These are phyloP conservation scores for Plasmodium yoelii DNA, from an alignment of 169 alveolate species.

Conservation along the genomic window DNA sequence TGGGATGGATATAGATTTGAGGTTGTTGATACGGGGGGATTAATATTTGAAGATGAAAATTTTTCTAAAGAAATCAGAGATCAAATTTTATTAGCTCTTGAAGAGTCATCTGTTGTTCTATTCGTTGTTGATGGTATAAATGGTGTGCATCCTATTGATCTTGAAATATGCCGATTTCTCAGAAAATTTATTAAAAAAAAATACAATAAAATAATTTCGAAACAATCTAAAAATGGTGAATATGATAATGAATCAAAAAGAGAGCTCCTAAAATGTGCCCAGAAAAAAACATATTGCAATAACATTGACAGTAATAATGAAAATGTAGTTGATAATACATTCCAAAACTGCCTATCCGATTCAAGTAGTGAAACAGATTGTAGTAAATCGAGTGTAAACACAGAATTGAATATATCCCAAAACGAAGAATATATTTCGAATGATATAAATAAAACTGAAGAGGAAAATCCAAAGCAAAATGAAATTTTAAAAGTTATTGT, in stretches of 20 bases:
- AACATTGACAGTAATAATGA: neutral
- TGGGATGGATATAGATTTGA: constrained; percentile 85
- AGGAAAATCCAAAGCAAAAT: neutral
- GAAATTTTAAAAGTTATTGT: constrained; percentile 67
- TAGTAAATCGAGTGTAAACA: neutral
- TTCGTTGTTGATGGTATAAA: constrained; percentile 85
- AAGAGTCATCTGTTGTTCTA: constrained; percentile 81
- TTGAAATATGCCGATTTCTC: constrained; percentile 77
- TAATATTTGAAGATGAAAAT: constrained; percentile 78
- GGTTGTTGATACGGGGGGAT: constrained; percentile 85
- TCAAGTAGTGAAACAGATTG: neutral
- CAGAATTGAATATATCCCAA: neutral
- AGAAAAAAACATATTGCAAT: neutral
- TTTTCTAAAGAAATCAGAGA: constrained; percentile 77
- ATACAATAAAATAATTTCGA: constrained; percentile 8
- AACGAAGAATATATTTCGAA: neutral
- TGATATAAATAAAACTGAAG: neutral
- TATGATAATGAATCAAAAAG: neutral
- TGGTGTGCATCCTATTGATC: constrained; percentile 85
- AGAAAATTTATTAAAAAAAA: constrained; percentile 43
- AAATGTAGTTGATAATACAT: neutral
- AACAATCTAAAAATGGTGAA: neutral
- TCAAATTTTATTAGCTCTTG: constrained; percentile 67
- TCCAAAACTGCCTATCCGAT: neutral
- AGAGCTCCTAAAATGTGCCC: neutral